Percentiles rank a stretch among this genome's conserved stretches.
Evolutionary conservation across 352 stramenopile species (phyloP).

Genomic region (Globisporangium lucens): DNA sequence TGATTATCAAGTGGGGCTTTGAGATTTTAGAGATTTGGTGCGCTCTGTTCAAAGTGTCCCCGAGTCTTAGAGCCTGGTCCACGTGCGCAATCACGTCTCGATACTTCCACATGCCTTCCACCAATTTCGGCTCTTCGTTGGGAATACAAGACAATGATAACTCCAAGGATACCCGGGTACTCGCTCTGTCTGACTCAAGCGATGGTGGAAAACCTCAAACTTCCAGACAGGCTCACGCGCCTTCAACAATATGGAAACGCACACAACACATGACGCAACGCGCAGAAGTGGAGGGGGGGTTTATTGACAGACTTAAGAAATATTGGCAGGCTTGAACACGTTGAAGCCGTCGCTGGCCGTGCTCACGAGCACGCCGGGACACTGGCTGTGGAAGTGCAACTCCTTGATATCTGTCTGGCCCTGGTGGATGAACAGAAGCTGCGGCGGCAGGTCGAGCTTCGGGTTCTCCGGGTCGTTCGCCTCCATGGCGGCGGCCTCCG

Average conservation of each 20-base stretch:
- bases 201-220: no score
- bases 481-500: conserved; percentile 55
- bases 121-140: no score
- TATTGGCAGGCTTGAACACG: conserved; percentile 96
- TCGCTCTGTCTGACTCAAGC: no score
- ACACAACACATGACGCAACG: not conserved
- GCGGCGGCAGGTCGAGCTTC: conserved; percentile 93
- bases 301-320: conserved; percentile 57
- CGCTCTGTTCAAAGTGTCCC: not conserved
- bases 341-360: conserved; percentile 97
- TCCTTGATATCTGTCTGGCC: conserved; percentile 99
- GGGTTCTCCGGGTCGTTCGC: conserved; percentile 35
- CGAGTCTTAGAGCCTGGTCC: not conserved
- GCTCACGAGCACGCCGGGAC: conserved; percentile 95
- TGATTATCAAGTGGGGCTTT: not conserved
- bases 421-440: conserved; percentile 99
- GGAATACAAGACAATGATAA: no score
- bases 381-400: conserved; percentile 99
- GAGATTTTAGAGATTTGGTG: not conserved
- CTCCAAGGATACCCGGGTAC: no score
- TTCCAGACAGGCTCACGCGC: no score
- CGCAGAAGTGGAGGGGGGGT: not conserved
- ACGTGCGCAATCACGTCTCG: no score
- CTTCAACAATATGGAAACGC: not conserved
- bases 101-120: no score